These are phyloP conservation scores for Sinapis alba DNA, from an alignment of 441 rosid genomes.

Conservation along the genomic window DNA sequence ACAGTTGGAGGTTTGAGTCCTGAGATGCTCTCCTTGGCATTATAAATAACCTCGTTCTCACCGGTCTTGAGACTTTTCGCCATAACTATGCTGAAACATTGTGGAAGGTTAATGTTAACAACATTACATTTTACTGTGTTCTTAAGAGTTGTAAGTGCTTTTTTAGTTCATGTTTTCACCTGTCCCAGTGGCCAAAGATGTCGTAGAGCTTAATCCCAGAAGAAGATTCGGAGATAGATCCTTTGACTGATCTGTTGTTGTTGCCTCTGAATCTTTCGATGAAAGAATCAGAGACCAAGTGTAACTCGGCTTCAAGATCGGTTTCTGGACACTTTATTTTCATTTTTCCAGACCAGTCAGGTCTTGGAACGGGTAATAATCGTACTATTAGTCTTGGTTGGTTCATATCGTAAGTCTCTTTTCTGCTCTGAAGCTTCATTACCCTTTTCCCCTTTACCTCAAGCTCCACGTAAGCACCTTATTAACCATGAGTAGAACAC, in stretches of 20 bases:
- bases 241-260: slow-evolving; percentile 52
- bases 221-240: slow-evolving; percentile 57
- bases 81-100: slow-evolving; percentile 27
- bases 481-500: not conserved
- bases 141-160: slow-evolving; percentile 27
- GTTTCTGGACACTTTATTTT: slow-evolving; percentile 60
- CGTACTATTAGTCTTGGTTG: slow-evolving; percentile 57
- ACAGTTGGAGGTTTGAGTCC: slow-evolving; percentile 28
- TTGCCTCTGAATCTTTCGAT: slow-evolving; percentile 45
- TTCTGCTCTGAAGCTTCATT: slow-evolving; percentile 54
- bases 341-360: slow-evolving; percentile 66
- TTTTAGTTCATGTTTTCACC: slow-evolving; percentile 29
- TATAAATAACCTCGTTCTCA: slow-evolving; percentile 23
- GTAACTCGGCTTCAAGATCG: slow-evolving; percentile 64
- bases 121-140: not conserved
- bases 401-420: slow-evolving; percentile 77
- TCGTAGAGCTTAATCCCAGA: slow-evolving; percentile 49
- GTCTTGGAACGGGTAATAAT: slow-evolving; percentile 55
- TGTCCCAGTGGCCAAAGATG: slow-evolving; percentile 76
- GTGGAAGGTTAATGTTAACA: slow-evolving; percentile 4
- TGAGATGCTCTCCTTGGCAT: slow-evolving; percentile 28
- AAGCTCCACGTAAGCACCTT: slow-evolving; percentile 66
- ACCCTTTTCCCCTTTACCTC: slow-evolving; percentile 61
- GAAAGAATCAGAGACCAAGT: slow-evolving; percentile 44
- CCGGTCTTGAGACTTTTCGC: slow-evolving; percentile 28